Base-by-base conservation (phyloP, 2,329 filamentous ascomycete genomes). In the Diaporthe sp. region DNA sequence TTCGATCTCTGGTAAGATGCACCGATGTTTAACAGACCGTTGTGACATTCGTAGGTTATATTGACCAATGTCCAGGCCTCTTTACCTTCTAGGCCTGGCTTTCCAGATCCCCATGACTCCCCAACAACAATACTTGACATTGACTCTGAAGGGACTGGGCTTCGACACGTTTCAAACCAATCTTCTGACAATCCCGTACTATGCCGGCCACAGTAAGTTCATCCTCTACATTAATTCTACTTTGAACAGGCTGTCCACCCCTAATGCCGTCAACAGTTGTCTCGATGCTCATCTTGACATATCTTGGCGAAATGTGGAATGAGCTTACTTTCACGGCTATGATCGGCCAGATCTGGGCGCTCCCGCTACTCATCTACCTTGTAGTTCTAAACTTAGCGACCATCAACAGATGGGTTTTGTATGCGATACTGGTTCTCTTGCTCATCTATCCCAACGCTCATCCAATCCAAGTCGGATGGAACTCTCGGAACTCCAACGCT, bases 121-220 rank as follows among this genome's bases (percentile, higher is more conserved):
- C 0, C 87, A 88, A 0, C 80, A 84, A 1, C 84, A 85, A 22
- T 93, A 92, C 75, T 84, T 93, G 7, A 91, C 92, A 0, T 85
- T 92, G 7, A 89, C 88, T 1, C 84, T 93, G 8, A 87, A 87
- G 60, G 83, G 84, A 2, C 83, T 93, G 0, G 91, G 87, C 2
- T 92, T 92, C 81, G 83, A 86, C 75, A 90, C 89, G 3, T 92
- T 94, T 80, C 83, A 90, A 30, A 87, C 90, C 2, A 94, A 93
- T 78, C 80, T 94, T 45, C 86, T 94, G 10, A 87, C 88, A 2
- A 92, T 93, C n/a, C 88, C 90, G 0, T 86, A 84, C 57, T 84
- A 82, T 0, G 81, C 85, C 57, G 68, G 76, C 13, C 82, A 82
- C 72, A 83, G 80, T 80, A 61, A 73, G 77, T 73, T 13, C 50